Conservation (phyloP, 495 filamentous ascomycete genomes). For the Annulohypoxylon bovei region DNA sequence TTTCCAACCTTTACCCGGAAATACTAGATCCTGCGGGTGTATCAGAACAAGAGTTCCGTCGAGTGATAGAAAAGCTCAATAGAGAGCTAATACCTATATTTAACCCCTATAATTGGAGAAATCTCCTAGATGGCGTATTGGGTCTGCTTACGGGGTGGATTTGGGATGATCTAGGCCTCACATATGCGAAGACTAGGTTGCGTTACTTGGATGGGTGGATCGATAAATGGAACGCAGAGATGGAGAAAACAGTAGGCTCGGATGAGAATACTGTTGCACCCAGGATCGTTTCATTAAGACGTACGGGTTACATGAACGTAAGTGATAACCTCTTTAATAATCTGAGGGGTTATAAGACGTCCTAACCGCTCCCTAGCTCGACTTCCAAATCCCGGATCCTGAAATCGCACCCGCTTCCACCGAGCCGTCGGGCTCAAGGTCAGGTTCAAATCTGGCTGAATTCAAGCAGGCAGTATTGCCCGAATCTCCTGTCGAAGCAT, state of each 20-base stretch:
- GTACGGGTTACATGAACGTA: constrained; percentile 89
- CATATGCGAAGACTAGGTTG: constrained; percentile 74
- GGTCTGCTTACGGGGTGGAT: constrained; percentile 88
- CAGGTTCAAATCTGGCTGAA: constrained; percentile 34
- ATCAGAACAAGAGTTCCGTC: constrained; percentile 82
- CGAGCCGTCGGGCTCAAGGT: constrained; percentile 41
- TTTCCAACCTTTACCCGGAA: constrained; percentile 93
- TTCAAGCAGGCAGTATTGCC: constrained; percentile 27
- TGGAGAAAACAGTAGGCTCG: constrained; percentile 60
- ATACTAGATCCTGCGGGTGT: constrained; percentile 86
- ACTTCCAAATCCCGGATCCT: constrained; percentile 87
- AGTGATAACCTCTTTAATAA: constrained; percentile 38
- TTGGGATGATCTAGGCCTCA: constrained; percentile 88
- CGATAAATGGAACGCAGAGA: constrained; percentile 79
- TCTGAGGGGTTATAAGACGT: not conserved
- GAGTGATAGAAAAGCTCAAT: constrained; percentile 81
- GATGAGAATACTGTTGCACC: constrained; percentile 67
- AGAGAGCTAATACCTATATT: constrained; percentile 74
- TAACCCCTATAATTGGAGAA: constrained; percentile 73
- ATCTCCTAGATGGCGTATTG: constrained; percentile 77
- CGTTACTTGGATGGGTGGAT: constrained; percentile 76
- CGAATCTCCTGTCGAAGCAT: constrained; percentile 16
- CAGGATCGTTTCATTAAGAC: constrained; percentile 76
- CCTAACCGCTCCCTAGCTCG: constrained; percentile 61
- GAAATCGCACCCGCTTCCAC: constrained; percentile 61